A percentile compares a stretch with the other conserved stretches of the same genome.
Conservation (phyloP, 306 rosid species). For the Gleditsia sinensis region DNA sequence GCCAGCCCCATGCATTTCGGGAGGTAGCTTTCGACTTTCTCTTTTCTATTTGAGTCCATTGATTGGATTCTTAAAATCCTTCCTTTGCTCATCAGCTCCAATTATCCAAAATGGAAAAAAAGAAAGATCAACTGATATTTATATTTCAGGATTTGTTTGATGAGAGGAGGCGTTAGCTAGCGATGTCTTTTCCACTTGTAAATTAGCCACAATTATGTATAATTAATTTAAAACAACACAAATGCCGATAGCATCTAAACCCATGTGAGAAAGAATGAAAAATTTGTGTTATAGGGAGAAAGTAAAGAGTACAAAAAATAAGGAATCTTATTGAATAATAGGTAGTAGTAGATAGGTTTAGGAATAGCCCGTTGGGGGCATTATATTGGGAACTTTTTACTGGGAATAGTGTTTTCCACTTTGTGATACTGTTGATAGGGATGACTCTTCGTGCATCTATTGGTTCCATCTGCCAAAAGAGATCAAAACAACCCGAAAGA, state of each 20-base stretch:
- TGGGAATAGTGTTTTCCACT: conserved; percentile 42
- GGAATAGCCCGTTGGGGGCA: conserved; percentile 10
- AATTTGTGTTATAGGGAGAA: background rate
- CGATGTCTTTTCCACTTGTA: too few species aligned
- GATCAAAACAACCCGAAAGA: conserved; percentile 36
- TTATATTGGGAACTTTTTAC: conserved; percentile 5
- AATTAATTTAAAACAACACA: too few species aligned
- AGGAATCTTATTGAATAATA: background rate
- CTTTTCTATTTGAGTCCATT: background rate
- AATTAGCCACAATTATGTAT: too few species aligned
- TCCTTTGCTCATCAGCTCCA: too few species aligned
- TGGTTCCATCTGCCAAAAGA: conserved; percentile 48
- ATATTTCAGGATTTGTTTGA: too few species aligned
- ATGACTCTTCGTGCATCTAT: conserved; percentile 44
- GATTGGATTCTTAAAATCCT: background rate
- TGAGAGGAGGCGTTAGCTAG: too few species aligned
- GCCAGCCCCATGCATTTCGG: background rate
- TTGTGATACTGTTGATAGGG: conserved; percentile 28
- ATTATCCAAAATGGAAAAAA: too few species aligned
- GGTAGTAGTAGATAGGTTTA: background rate
- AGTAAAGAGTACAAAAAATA: background rate
- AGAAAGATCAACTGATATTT: too few species aligned
- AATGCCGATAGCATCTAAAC: too few species aligned
- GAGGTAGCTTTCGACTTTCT: background rate
- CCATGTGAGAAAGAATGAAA: too few species aligned